Evolutionary conservation across 306 rosid species (phyloP).

Genomic region (Medicago ruthenica): DNA sequence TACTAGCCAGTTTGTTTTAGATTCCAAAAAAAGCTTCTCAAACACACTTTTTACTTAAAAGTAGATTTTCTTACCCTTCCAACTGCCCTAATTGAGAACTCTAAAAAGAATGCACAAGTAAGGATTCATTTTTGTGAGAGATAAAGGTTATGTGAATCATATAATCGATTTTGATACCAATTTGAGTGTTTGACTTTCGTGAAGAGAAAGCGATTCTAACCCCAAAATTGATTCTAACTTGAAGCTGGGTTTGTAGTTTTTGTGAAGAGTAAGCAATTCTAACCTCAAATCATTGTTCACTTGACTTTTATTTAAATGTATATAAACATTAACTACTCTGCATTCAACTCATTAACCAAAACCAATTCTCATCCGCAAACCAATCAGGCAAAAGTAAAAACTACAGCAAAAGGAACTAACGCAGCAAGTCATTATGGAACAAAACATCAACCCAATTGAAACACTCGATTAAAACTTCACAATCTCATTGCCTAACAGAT

Average conservation of each 20-base stretch:
- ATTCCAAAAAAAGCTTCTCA: background rate
- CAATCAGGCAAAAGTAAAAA: background rate
- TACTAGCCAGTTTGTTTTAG: background rate
- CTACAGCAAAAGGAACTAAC: background rate
- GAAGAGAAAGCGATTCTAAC: background rate
- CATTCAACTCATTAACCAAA: background rate
- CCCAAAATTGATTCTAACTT: background rate
- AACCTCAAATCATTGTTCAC: background rate
- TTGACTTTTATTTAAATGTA: background rate
- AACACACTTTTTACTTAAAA: background rate
- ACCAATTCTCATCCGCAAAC: background rate
- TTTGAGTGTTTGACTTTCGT: background rate
- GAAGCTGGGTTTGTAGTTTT: background rate
- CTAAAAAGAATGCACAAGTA: background rate
- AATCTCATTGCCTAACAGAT: background rate
- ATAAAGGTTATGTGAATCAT: background rate
- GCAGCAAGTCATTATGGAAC: background rate
- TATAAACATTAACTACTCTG: background rate
- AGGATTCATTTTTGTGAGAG: constrained; percentile 3
- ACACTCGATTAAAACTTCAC: background rate
- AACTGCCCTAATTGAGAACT: no score
- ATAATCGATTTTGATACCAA: background rate
- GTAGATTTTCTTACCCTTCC: no score
- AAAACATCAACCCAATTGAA: background rate
- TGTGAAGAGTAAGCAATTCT: background rate